Percentiles rank a stretch among this genome's conserved stretches.
phyloP scores from a whole-genome alignment of 805 yeast species.

The Metschnikowia cerradonensis region DNA sequence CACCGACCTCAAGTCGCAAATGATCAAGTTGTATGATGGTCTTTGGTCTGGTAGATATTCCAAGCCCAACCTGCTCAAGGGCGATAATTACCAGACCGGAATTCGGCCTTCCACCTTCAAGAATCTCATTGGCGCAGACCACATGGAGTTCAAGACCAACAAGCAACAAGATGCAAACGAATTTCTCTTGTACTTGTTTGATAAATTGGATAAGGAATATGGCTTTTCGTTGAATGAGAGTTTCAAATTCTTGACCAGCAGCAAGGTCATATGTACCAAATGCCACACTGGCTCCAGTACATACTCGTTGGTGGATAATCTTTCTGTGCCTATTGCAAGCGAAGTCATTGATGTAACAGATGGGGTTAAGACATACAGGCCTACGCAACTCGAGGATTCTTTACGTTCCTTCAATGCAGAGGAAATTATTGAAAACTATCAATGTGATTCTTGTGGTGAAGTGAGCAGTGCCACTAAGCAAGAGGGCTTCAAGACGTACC shows the following conservation, averaged over 20 bases:
- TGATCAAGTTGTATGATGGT: constrained; percentile 78
- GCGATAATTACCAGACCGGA: constrained; percentile 64
- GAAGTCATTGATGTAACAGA: constrained; percentile 36
- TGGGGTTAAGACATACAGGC: constrained; percentile 45
- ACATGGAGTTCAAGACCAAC: constrained; percentile 79
- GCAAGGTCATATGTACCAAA: constrained; percentile 52
- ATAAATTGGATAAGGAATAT: constrained; percentile 52
- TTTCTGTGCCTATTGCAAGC: constrained; percentile 57
- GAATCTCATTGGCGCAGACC: constrained; percentile 67
- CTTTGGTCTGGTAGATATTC: constrained; percentile 71
- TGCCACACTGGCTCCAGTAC: constrained; percentile 62
- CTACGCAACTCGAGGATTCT: constrained; percentile 47
- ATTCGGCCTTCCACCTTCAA: constrained; percentile 76
- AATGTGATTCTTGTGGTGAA: constrained; percentile 53
- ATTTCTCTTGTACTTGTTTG: constrained; percentile 66
- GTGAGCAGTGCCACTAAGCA: constrained; percentile 30
- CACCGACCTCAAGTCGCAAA: constrained; percentile 65
- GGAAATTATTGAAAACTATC: constrained; percentile 57
- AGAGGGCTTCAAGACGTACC: constrained; percentile 57
- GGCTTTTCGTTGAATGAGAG: constrained; percentile 45
- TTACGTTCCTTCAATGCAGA: constrained; percentile 42
- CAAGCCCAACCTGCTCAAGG: constrained; percentile 42
- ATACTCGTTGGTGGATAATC: constrained; percentile 53
- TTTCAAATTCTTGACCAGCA: constrained; percentile 63
- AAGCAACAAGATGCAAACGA: constrained; percentile 96